Evolutionary conservation across 208 protist genomes (phyloP).

Genomic region (Leishmania braziliensis): DNA sequence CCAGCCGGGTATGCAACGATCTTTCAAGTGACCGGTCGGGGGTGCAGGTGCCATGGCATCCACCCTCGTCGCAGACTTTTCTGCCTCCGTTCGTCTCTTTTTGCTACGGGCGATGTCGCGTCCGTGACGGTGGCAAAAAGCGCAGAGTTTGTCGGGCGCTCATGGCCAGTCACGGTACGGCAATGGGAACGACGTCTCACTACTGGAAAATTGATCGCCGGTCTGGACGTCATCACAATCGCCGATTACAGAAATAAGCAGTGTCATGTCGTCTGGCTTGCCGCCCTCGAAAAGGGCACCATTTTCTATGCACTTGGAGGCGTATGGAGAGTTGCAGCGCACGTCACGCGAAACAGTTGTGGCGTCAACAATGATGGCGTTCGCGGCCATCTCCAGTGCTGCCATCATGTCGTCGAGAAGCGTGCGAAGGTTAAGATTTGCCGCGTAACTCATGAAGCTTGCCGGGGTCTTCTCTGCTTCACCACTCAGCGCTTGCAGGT

Average conservation of each 20-base stretch:
- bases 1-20: not conserved
- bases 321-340: slow-evolving; percentile 65
- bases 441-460: not conserved
- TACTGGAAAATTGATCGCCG: slow-evolving; percentile 50
- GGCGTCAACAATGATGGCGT: slow-evolving; percentile 45
- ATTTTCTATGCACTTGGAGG: slow-evolving; percentile 58
- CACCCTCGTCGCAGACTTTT: not conserved
- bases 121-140: not conserved
- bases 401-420: slow-evolving; percentile 52
- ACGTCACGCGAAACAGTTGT: slow-evolving; percentile 42
- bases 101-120: not conserved
- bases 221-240: slow-evolving; percentile 43
- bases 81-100: not conserved
- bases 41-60: not conserved
- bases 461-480: slow-evolving; percentile 3
- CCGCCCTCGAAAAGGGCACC: slow-evolving; percentile 75
- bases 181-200: slow-evolving; percentile 41
- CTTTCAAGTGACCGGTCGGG: not conserved
- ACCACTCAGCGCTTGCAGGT: slow-evolving; percentile 2
- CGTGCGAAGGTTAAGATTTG: slow-evolving; percentile 27
- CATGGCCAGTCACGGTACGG: slow-evolving; percentile 77
- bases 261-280: slow-evolving; percentile 80
- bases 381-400: slow-evolving; percentile 34
- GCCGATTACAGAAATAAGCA: slow-evolving; percentile 62
- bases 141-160: not conserved